Percentiles rank a stretch among this genome's conserved stretches.
phyloP scores from a whole-genome alignment of 2,329 filamentous ascomycete species.

The Magnaporthales sp. region DNA sequence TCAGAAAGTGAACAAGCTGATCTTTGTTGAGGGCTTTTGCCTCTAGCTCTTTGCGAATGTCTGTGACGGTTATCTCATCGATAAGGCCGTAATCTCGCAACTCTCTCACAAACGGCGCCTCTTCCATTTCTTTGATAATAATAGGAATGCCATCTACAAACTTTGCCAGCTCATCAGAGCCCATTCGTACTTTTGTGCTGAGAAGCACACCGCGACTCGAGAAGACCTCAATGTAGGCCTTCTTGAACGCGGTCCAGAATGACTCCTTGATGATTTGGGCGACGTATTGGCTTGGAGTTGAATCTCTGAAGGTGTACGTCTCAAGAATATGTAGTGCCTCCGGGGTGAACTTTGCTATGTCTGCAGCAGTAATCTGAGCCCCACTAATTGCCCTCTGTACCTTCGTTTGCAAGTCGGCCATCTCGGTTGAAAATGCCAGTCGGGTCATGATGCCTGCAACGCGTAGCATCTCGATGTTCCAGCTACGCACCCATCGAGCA shows the following conservation, averaged over 20 bases:
- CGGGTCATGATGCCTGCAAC: slow-evolving; percentile 85
- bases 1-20: slow-evolving; percentile 75
- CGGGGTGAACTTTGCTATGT: slow-evolving; percentile 60
- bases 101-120: slow-evolving; percentile 68
- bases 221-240: slow-evolving; percentile 75
- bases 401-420: slow-evolving; percentile 63
- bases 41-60: slow-evolving; percentile 78
- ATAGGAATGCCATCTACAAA: slow-evolving; percentile 89
- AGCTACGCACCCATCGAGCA: slow-evolving; percentile 85
- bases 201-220: slow-evolving; percentile 81
- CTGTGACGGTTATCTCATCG: slow-evolving; percentile 76
- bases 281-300: slow-evolving; percentile 77
- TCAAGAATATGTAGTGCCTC: slow-evolving; percentile 76
- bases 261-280: slow-evolving; percentile 86
- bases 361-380: slow-evolving; percentile 49
- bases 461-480: slow-evolving; percentile 90
- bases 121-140: slow-evolving; percentile 66
- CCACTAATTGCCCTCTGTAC: slow-evolving; percentile 37
- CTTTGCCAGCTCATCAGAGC: slow-evolving; percentile 50
- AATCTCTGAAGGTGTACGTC: slow-evolving; percentile 82
- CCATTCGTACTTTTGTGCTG: slow-evolving; percentile 76
- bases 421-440: slow-evolving; percentile 80
- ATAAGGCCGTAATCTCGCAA: slow-evolving; percentile 79
- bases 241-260: slow-evolving; percentile 87
- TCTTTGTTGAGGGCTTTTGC: slow-evolving; percentile 69